Base-by-base conservation (phyloP, 2,329 filamentous ascomycete species). In the Botrytis paeoniae region DNA sequence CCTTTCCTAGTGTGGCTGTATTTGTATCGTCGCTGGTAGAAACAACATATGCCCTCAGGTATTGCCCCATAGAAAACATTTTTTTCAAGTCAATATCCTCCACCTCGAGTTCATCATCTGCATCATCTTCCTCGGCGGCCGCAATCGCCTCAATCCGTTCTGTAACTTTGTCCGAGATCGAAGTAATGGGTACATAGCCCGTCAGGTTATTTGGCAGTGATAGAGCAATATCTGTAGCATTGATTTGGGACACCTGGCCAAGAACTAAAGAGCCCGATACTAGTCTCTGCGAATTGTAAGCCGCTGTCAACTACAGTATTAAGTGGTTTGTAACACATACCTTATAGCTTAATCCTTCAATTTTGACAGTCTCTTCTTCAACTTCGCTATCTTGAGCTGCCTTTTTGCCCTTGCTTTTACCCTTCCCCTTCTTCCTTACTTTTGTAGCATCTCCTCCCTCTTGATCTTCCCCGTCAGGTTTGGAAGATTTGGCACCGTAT, bases 151-250 rank as follows among this genome's bases (percentile, higher is more conserved):
- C 91, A 57, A 99, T 88, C 76, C 90, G 91, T 75, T 91, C 85
- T 43, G 92, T 97, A 75, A 98, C 85, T 76, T 89, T 85, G 74
- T 93, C 89, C 3, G 96, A 99, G 69, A 99, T 88, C n/a, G 93
- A 89, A n/a, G 95, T 97, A 77, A 98, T 90, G 32, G 96, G 91
- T 10, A 97, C 91, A 81, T 94, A 96, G 65, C 96, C 97, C 65
- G 89, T 91, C 45, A 99, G 88, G 81, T 97, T 98, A 83, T 99
- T 99, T 25, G 96, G 95, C 18, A 99, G 86, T 32, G 94, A 90
- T 71, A 99, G 85, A 64, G 91, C 89, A 77, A 99, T 85, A 80
- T 97, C 91, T 79, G 94, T 88, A 72, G 89, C 85, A 76, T 92
- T 95, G 81, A 99, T 94, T 75, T 92, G 89, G 59, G 89, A 91